Evolutionary conservation across 148 eudicot species (phyloP).

Genomic region (Salicornia ramosissima): DNA sequence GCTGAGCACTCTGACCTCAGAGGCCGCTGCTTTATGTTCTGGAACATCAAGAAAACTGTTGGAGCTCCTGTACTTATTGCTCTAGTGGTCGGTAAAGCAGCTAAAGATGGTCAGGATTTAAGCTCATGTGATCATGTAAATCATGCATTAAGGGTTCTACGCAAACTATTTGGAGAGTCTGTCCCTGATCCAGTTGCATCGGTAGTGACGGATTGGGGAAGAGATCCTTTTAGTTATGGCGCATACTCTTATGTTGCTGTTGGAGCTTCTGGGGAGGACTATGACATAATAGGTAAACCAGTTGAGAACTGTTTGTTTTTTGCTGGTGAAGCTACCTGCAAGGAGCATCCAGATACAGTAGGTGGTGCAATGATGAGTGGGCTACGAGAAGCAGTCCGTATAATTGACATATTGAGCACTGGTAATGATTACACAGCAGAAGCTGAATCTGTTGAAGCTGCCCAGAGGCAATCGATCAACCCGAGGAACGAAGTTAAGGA

Average conservation of each 20-base stretch:
- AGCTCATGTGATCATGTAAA: constrained; percentile 64
- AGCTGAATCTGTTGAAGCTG: constrained; percentile 80
- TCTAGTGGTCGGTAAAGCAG: constrained; percentile 96
- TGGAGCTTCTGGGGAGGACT: constrained; percentile 98
- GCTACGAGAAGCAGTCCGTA: constrained; percentile 93
- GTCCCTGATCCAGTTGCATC: constrained; percentile 82
- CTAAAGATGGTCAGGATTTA: constrained; percentile 65
- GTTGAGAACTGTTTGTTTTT: constrained; percentile 91
- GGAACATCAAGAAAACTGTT: constrained; percentile 93
- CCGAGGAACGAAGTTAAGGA: constrained; percentile 82
- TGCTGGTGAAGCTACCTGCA: constrained; percentile 99
- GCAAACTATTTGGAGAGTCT: constrained; percentile 75
- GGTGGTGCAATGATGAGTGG: constrained; percentile 99
- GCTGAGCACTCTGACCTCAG: constrained; percentile 70
- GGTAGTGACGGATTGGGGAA: constrained; percentile 97
- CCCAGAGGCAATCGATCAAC: constrained; percentile 58
- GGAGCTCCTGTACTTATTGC: constrained; percentile 98
- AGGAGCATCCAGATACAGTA: constrained; percentile 99
- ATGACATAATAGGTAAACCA: constrained; percentile 89
- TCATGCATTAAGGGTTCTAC: constrained; percentile 75
- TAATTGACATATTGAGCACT: constrained; percentile 66
- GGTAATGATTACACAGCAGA: constrained; percentile 88
- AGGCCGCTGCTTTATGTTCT: constrained; percentile 96
- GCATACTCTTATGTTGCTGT: constrained; percentile 96
- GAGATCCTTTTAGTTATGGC: constrained; percentile 93